Percentiles rank a stretch among this genome's conserved stretches.
These are phyloP conservation scores for Rosa rugosa DNA, from an alignment of 306 rosid species.

Conservation along the genomic window DNA sequence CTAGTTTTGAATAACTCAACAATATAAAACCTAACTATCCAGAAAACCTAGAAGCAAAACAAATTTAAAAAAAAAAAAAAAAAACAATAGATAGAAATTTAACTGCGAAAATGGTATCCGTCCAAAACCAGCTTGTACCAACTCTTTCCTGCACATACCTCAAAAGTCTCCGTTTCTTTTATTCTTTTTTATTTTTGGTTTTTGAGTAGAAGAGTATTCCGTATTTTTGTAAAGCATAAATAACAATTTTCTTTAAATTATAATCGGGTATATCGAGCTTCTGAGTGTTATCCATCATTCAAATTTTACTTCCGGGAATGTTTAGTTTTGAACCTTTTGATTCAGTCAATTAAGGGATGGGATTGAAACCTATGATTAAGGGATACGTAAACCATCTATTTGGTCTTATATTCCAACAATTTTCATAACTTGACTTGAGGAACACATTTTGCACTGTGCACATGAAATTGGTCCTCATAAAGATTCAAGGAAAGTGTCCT, in stretches of 20 bases:
- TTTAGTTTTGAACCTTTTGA: background rate
- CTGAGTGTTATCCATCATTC: too few relatives aligned
- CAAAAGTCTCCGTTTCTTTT: background rate
- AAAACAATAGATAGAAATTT: background rate
- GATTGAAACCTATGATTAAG: background rate
- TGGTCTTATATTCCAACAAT: background rate
- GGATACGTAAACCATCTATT: background rate
- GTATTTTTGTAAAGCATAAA: background rate
- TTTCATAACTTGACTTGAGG: background rate
- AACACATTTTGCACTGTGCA: background rate
- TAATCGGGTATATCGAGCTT: background rate
- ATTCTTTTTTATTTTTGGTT: background rate
- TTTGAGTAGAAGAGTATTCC: background rate
- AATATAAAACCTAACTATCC: background rate
- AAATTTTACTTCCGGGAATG: background rate
- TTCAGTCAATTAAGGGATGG: background rate
- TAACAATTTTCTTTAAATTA: background rate
- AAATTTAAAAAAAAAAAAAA: too few relatives aligned
- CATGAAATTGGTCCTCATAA: background rate
- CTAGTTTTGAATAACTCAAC: background rate
- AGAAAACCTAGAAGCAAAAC: background rate
- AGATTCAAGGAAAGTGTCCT: slow-evolving; percentile 1
- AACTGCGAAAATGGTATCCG: background rate
- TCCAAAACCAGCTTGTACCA: background rate
- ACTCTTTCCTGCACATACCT: background rate